A percentile compares a stretch with the other conserved stretches of the same genome.
Evolutionary conservation across 139 green algal species (phyloP).

Genomic region (Edaphochlamys debaryana): DNA sequence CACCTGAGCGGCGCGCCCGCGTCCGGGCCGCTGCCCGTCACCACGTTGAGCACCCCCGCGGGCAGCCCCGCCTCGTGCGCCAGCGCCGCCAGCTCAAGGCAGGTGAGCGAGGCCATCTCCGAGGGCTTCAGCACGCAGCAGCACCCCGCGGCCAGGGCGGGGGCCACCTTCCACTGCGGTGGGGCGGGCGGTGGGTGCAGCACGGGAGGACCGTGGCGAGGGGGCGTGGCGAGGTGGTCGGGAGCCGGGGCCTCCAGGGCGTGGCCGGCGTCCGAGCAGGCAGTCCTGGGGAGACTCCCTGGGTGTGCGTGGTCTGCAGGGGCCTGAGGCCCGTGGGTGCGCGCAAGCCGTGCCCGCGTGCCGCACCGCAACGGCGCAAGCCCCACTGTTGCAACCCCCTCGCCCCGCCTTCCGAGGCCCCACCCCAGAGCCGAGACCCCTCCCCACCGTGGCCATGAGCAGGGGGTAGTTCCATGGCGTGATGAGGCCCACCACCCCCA

Average conservation of each 20-base stretch:
- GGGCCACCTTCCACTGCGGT: constrained; percentile 86
- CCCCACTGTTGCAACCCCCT: too few relatives aligned
- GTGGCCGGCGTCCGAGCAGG: too few relatives aligned
- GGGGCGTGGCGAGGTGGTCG: too few relatives aligned
- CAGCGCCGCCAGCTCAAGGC: constrained; percentile 86
- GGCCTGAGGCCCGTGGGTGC: too few relatives aligned
- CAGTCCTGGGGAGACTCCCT: too few relatives aligned
- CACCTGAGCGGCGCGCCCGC: constrained; percentile 72
- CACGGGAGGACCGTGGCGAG: too few relatives aligned
- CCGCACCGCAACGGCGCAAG: too few relatives aligned
- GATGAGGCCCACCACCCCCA: constrained; percentile 85
- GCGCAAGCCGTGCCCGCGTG: too few relatives aligned
- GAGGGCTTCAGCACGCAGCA: constrained; percentile 84
- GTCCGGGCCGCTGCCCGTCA: constrained; percentile 70
- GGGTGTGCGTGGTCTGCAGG: too few relatives aligned
- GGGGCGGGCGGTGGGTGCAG: neutral
- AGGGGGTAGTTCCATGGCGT: constrained; percentile 94
- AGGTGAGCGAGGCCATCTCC: constrained; percentile 86
- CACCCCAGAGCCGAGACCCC: neutral
- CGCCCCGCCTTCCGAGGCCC: neutral
- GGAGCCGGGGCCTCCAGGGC: too few relatives aligned
- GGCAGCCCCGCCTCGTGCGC: constrained; percentile 73
- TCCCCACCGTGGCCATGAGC: constrained; percentile 75
- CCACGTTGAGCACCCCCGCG: constrained; percentile 83
- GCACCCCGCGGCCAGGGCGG: constrained; percentile 89